Evolutionary conservation across 129 eudicot species (phyloP), one percentile per base, ranked within the genome.

Genomic region (Cynara cardunculus): DNA sequence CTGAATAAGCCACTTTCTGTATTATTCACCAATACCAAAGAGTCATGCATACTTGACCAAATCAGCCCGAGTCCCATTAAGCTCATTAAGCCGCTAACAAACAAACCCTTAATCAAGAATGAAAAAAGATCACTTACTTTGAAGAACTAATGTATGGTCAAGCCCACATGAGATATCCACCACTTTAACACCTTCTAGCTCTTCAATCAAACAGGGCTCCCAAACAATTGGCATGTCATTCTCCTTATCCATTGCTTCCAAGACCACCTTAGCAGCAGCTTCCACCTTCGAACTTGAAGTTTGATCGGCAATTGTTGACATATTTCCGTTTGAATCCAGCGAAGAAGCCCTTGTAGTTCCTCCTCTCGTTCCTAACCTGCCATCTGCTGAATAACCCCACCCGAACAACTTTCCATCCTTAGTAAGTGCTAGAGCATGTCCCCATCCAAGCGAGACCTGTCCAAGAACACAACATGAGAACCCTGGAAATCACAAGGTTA

Each of bases 361-460:
- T 9, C 25, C 65, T 32, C 91, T 82, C 81, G 84, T 86, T 69
- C 99, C 99, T 76, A 92, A 82, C 82, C 98, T 90, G 37, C 99
- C 97, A 89, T 96, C 99, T 1, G 98, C 93, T 59, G 93, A 89
- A 83, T 96, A 96, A 18, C 99, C 99, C 99, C 99, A 96, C 25
- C 99, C 93, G 56, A 90, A 96, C 85, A 96, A 71, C 77, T 91
- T 96, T 59, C 98, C 98, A 80, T 89, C 90, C 80, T 78, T 84
- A 5, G 95, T 87, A 77, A 89, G 86, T n/a, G 98, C 99, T 69
- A 96, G 92, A 71, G 91, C 98, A 87, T 96, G 99, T 10, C 99
- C 99, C 99, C 99, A 96, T 78, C 99, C 99, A 49, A 92, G 85
- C 53, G 98, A 85, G 4, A 92, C 94, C 99, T 96, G 89, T 82